phyloP scores from a whole-genome alignment of 257 asterid genomes.

The Oldenlandia corymbosa region DNA sequence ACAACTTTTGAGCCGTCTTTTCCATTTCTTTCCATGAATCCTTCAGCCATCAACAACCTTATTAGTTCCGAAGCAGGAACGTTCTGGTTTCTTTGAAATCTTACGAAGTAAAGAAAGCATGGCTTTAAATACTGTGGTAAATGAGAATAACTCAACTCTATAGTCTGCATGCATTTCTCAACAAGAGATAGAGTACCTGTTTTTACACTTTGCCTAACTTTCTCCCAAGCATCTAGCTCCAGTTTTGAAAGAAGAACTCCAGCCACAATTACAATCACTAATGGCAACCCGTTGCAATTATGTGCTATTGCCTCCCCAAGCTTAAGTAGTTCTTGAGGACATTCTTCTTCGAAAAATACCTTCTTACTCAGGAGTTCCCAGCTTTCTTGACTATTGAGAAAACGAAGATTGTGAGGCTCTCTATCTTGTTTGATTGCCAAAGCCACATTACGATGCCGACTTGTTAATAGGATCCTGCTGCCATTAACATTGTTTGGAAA shows the following conservation, averaged over 20 bases:
- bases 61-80: background rate
- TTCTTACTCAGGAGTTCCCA: no score
- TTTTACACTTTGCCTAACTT: background rate
- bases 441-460: no score
- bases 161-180: background rate
- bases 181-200: background rate
- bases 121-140: slow-evolving; percentile 1
- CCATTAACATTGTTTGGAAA: no score
- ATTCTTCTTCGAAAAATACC: no score
- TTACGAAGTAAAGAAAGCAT: slow-evolving; percentile 2
- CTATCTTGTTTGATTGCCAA: no score
- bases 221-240: background rate
- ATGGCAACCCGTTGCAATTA: background rate
- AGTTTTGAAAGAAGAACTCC: background rate
- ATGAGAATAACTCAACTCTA: slow-evolving; percentile 1
- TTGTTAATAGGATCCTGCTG: no score
- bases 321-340: no score
- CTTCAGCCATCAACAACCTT: slow-evolving; percentile 1
- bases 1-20: background rate
- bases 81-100: background rate
- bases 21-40: background rate
- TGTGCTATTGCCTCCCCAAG: background rate
- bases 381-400: no score
- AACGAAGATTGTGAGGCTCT: no score
- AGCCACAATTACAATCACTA: background rate